These are phyloP conservation scores for Trichophyton benhamiae DNA, from an alignment of 2,329 filamentous ascomycete genomes.

Conservation along the genomic window DNA sequence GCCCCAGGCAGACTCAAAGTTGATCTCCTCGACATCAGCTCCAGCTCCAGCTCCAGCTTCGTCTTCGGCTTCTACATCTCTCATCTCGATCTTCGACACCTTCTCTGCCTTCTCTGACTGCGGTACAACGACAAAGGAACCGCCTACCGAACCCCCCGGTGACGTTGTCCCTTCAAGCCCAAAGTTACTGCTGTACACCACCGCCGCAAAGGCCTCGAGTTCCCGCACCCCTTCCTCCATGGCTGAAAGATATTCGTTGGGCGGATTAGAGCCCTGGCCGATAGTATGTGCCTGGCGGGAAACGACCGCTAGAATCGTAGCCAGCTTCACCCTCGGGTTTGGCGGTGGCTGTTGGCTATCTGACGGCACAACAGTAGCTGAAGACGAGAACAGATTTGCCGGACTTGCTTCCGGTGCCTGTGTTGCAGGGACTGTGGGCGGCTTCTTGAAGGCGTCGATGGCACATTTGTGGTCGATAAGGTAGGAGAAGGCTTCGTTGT, in stretches of 20 bases:
- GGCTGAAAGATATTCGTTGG: constrained; percentile 34
- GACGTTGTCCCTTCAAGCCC: background rate
- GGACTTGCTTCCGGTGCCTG: constrained; percentile 36
- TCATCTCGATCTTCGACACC: background rate
- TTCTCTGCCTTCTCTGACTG: background rate
- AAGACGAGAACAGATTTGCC: constrained; percentile 32
- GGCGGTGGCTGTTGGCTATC: background rate
- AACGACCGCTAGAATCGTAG: constrained; percentile 78
- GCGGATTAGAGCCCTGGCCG: constrained; percentile 50
- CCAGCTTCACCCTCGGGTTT: constrained; percentile 54
- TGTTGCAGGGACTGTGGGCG: constrained; percentile 27
- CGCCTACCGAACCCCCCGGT: background rate
- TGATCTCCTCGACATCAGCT: background rate
- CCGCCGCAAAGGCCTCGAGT: constrained; percentile 37
- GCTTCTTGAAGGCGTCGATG: constrained; percentile 58
- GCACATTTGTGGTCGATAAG: constrained; percentile 75
- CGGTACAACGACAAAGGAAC: background rate
- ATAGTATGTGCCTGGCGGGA: constrained; percentile 85
- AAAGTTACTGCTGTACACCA: constrained; percentile 39
- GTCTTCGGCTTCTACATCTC: background rate
- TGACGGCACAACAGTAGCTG: constrained; percentile 30
- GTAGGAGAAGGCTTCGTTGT: constrained; percentile 76
- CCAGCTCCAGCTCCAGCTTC: background rate
- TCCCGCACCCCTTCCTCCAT: constrained; percentile 38
- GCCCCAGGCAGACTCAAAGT: constrained; percentile 14